Evolutionary conservation across 495 filamentous ascomycete species (phyloP), one percentile per base, ranked within the genome.

Genomic region (Usnea hakonensis): DNA sequence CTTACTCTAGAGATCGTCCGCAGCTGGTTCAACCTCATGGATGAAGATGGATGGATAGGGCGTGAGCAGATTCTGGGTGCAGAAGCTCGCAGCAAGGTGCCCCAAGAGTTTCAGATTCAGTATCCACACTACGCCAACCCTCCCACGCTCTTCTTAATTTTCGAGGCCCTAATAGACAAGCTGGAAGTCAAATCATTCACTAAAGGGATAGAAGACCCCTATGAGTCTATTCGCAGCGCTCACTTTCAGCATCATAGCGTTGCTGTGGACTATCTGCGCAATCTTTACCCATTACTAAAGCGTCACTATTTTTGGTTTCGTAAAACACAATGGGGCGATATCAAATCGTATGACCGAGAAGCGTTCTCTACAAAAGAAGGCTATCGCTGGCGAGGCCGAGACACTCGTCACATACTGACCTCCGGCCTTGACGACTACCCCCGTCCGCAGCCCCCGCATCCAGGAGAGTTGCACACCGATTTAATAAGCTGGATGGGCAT

Each of bases 71-170:
- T 98, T 58, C 82, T 98, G 11, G 94, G 94, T 54, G 73, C 81
- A n/a, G 94, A 98, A 74, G 94, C 94, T 41, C 86, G 94, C 53
- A 95, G 89, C 77, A 98, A 97, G 74, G 94, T 98, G 16, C 94
- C 94, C 1, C 70, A 75, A n/a, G 92, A 98, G 73, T 98, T 98
- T 72, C 95, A 96, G 64, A 81, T 89, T 36, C 94, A 98, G 68
- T 97, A 97, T 72, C 94, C 94, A 33, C 94, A 97, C 72, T 97
- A 97, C 68, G 94, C 94, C 55, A 98, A 98, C 73, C 95, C 94
- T 0, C 94, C 94, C n/a, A 97, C 94, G 1, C 82, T 98, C 8
- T 97, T 96, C 75, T 83, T 97, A 65, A 85, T 94, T 55, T 72
- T 98, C 19, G 89, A 94, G 62, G 78, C 79, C 17, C 91, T 96